Base-by-base conservation (phyloP, 2,329 filamentous ascomycete genomes). In the Hypoxylon sp. region DNA sequence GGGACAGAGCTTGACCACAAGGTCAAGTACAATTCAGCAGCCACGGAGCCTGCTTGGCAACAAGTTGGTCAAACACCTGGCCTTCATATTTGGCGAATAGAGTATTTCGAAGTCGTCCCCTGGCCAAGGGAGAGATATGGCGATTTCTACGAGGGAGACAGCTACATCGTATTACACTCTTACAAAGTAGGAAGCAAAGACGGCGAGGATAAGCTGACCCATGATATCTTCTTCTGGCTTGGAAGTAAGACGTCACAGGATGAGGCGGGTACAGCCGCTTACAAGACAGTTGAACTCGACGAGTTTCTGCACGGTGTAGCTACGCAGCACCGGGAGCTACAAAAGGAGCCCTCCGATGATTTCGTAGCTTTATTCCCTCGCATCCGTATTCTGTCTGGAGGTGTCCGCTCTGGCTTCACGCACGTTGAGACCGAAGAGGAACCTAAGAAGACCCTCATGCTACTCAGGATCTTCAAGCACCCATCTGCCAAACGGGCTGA, bases 151-250 rank as follows among this genome's bases (percentile, higher is more conserved):
- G 87, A 91, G 53, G 90, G 90, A 31, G 90, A 92, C 76, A 91
- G 88, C 79, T 92, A 89, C 75, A 90, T 92, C 64, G 80, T 92
- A 3, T 81, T 92, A 51, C 81, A 88, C 76, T 88, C 89, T 3
- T 86, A 86, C 77, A 85, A 86, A 72, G 75, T 88, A 33, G 84
- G 84, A 46, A 79, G 81, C 46, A 79, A 81, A 37, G 78, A 81
- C n/a, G 79, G 78, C 3, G 67, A 73, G 33, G 76, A 85, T 65
- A 84, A 81, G 72, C 80, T 91, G 3, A 81, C 80, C 46, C 89
- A 92, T 73, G 89, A 91, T 54, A 85, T 92, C 74, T 92, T 90
- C 82, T 92, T 92, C 81, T 92, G 89, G 90, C 84, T 92, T 0
- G 90, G 90, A 3, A 82, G 79, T 57, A 86, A 90, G 74, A 92